phyloP scores from a whole-genome alignment of 1,139 yeast genomes.

The Suhomyces bokatorum region DNA sequence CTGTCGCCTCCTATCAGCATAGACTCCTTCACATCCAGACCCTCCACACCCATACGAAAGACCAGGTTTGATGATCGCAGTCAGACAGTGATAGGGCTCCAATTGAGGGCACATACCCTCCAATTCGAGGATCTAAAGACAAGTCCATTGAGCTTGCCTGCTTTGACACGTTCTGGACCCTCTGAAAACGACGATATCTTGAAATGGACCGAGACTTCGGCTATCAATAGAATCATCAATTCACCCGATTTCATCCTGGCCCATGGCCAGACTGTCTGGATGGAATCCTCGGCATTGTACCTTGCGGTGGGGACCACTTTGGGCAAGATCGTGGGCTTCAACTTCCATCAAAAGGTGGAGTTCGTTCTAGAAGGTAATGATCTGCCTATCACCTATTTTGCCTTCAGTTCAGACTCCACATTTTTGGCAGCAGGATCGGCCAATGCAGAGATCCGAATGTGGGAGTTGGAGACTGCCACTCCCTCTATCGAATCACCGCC shows the following conservation, averaged over 20 bases:
- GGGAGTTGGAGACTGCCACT: slow-evolving; percentile 25
- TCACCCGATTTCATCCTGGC: slow-evolving; percentile 25
- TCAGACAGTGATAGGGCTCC: slow-evolving; percentile 30
- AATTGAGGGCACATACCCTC: slow-evolving; percentile 16
- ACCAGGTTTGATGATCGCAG: slow-evolving; percentile 42
- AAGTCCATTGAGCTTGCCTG: background rate
- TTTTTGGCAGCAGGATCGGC: slow-evolving; percentile 36
- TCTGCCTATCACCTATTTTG: slow-evolving; percentile 21
- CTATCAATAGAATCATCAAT: slow-evolving; percentile 23
- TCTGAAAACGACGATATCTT: slow-evolving; percentile 14
- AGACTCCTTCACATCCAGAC: slow-evolving; percentile 3
- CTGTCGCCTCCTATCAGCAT: slow-evolving; percentile 14
- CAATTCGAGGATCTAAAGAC: background rate
- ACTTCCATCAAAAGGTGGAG: slow-evolving; percentile 57
- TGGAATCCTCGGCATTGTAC: slow-evolving; percentile 49
- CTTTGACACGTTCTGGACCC: background rate
- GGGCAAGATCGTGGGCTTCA: slow-evolving; percentile 62
- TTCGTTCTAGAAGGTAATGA: slow-evolving; percentile 35
- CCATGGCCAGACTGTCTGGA: slow-evolving; percentile 52
- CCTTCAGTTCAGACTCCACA: slow-evolving; percentile 37
- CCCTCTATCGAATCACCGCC: slow-evolving; percentile 5
- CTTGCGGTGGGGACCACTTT: slow-evolving; percentile 64
- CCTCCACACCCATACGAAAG: slow-evolving; percentile 16
- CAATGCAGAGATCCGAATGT: slow-evolving; percentile 31
- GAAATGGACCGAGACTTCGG: slow-evolving; percentile 29